These are phyloP conservation scores for Coemansia sp. DNA, from an alignment of 192 early-diverging fungal species.

Conservation along the genomic window DNA sequence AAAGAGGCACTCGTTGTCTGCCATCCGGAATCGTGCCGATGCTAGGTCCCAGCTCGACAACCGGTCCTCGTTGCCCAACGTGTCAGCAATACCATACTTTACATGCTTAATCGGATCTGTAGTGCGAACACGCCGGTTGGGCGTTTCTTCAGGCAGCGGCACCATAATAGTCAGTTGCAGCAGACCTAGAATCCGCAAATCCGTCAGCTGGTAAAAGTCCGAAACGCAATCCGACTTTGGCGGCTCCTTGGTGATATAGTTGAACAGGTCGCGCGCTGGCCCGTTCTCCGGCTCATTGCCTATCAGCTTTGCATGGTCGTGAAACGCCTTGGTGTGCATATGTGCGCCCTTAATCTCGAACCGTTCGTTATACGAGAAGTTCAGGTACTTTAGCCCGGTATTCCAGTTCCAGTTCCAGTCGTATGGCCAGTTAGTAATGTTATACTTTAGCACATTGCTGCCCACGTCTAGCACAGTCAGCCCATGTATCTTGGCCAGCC, in stretches of 20 bases:
- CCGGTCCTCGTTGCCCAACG: constrained; percentile 64
- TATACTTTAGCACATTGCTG: constrained; percentile 85
- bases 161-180: constrained; percentile 88
- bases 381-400: constrained; percentile 80
- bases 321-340: constrained; percentile 50
- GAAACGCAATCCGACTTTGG: constrained; percentile 63
- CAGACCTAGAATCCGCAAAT: constrained; percentile 77
- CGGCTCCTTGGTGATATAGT: constrained; percentile 48
- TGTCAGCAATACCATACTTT: constrained; percentile 85
- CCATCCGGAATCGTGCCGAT: constrained; percentile 73
- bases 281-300: constrained; percentile 28
- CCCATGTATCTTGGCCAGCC: constrained; percentile 82
- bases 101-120: constrained; percentile 81
- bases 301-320: constrained; percentile 48
- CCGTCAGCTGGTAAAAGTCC: constrained; percentile 71
- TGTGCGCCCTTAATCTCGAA: constrained; percentile 80
- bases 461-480: constrained; percentile 81
- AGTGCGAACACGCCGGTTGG: constrained; percentile 77
- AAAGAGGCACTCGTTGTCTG: constrained; percentile 88
- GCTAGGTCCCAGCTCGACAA: constrained; percentile 84
- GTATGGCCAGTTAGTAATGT: constrained; percentile 91
- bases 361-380: constrained; percentile 86
- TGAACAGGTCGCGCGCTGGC: constrained; percentile 42
- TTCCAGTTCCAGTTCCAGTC: constrained; percentile 99
- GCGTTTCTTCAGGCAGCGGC: constrained; percentile 77